phyloP scores from a whole-genome alignment of 2,329 filamentous ascomycete genomes.

The Blumeriella jaapii region DNA sequence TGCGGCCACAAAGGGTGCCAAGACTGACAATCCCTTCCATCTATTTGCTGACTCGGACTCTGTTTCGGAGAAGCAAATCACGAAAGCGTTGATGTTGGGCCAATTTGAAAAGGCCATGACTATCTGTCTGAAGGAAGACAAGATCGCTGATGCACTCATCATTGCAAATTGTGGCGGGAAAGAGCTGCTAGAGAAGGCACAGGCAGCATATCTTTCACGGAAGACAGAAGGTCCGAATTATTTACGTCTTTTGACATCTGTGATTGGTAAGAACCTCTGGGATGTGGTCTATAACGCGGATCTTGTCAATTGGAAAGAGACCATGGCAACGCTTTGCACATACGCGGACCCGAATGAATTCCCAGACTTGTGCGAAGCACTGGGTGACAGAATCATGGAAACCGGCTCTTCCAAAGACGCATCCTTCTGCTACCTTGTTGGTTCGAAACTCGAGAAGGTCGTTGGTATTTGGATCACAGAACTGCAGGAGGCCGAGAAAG shows the following conservation, averaged over 20 bases:
- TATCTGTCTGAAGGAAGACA: slow-evolving; percentile 76
- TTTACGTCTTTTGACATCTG: slow-evolving; percentile 75
- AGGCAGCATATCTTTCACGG: slow-evolving; percentile 78
- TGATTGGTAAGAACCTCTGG: slow-evolving; percentile 95
- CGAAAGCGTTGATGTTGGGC: slow-evolving; percentile 76
- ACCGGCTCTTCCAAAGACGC: slow-evolving; percentile 73
- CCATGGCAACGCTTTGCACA: slow-evolving; percentile 91
- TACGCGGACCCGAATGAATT: slow-evolving; percentile 89
- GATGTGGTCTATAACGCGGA: slow-evolving; percentile 96
- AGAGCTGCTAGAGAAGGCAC: slow-evolving; percentile 86
- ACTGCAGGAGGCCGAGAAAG: slow-evolving; percentile 72
- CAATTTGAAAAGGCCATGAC: slow-evolving; percentile 85
- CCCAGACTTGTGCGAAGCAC: slow-evolving; percentile 83
- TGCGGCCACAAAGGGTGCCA: slow-evolving; percentile 78
- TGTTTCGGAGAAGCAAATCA: slow-evolving; percentile 74
- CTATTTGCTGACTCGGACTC: slow-evolving; percentile 78
- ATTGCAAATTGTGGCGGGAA: slow-evolving; percentile 95
- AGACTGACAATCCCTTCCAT: slow-evolving; percentile 89
- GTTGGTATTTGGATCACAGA: slow-evolving; percentile 89
- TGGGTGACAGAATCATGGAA: slow-evolving; percentile 84
- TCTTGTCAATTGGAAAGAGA: slow-evolving; percentile 87
- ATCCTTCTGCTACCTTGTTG: slow-evolving; percentile 90
- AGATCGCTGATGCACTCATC: slow-evolving; percentile 93
- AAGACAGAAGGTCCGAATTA: slow-evolving; percentile 82
- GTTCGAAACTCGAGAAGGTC: slow-evolving; percentile 95